Evolutionary conservation across 805 yeast species (phyloP).

Genomic region (Kazachstania africana): DNA sequence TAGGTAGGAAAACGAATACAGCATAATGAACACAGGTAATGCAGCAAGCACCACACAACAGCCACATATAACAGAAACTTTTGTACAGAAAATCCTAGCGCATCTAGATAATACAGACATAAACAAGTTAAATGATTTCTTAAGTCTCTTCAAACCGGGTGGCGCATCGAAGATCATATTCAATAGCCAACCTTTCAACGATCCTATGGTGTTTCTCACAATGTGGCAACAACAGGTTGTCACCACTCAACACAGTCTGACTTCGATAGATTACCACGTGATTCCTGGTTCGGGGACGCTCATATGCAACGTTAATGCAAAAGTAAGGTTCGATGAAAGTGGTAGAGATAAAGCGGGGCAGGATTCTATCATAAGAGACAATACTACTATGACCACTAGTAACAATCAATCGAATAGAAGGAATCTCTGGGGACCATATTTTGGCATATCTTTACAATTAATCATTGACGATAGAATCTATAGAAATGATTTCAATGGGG

Average conservation of each 20-base stretch:
- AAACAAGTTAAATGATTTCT: conserved; percentile 18
- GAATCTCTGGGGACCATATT: conserved; percentile 57
- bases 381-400: neutral
- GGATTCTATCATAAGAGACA: conserved; percentile 36
- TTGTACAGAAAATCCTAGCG: conserved; percentile 25
- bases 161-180: conserved; percentile 19
- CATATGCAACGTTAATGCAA: conserved; percentile 40
- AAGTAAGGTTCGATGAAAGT: conserved; percentile 66
- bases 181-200: conserved; percentile 22
- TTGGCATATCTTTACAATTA: conserved; percentile 50
- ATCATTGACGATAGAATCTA: conserved; percentile 41
- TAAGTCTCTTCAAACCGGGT: conserved; percentile 15
- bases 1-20: no score
- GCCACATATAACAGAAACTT: conserved; percentile 21
- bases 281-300: conserved; percentile 52
- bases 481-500: conserved; percentile 24
- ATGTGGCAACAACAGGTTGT: conserved; percentile 25
- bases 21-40: no score
- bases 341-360: conserved; percentile 60
- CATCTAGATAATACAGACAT: conserved; percentile 26
- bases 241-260: conserved; percentile 46
- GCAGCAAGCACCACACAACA: conserved; percentile 7
- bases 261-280: conserved; percentile 55
- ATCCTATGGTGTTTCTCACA: conserved; percentile 20
- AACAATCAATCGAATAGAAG: conserved; percentile 24